Base-by-base conservation (phyloP, 2,329 filamentous ascomycete genomes). In the Clarireedia sp. region DNA sequence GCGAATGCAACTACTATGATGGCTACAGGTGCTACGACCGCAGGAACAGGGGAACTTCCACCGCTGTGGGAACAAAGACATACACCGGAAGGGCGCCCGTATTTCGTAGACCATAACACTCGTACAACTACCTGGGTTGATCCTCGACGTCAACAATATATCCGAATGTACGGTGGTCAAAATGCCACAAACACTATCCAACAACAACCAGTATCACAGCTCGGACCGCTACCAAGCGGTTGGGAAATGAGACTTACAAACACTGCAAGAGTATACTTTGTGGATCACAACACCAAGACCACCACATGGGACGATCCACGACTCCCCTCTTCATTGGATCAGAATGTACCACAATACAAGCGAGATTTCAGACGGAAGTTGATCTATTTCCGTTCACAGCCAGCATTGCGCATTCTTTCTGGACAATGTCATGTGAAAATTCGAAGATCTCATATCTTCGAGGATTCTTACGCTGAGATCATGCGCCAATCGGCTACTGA, bases 211-310 rank as follows among this genome's bases (percentile, higher is more conserved):
- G 94, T 99, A 2, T 97, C 94, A 2, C 94, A 99, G 70, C 81
- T 99, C 46, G 94, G 94, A 3, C 94, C 94, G 24, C 74, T 99
- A 48, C 94, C 94, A 3, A 97, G 94, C 67, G 94, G 94, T 2
- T 99, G 94, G 94, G 94, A 99, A 78, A 99, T 99, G 94, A 89
- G 94, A 58, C 83, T 99, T 51, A 99, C 94, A 52, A 97, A 99
- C 72, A 99, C 94, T 14, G 94, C 94, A 26, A 82, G 94, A 57
- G 94, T 99, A 16, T 99, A 99, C 74, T 99, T 99, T 71, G 94
- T 99, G 45, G 94, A 99, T 68, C 94, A 99, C 75, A 99, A 99
- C 74, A 99, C 94, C 45, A 99, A 99, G 78, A 99, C 94, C 0
- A 99, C 94, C 3, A 99, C 94, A 1, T 99, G 94, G 94, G 94